Evolutionary conservation across 1,284 basidiomycete species (phyloP).

Genomic region (Ustilago curta): DNA sequence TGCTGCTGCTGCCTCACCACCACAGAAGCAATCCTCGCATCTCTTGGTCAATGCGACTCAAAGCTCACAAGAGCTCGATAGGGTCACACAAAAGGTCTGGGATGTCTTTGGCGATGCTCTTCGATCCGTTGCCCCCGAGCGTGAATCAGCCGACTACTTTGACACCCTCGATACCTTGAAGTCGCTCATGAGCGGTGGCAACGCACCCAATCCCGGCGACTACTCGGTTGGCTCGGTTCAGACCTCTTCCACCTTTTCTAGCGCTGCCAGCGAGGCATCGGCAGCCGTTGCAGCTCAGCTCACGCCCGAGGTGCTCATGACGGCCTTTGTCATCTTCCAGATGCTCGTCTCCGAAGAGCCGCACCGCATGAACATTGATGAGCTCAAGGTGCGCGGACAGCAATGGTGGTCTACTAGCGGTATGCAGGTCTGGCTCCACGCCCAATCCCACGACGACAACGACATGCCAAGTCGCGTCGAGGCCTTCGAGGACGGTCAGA

Average conservation of each 20-base stretch:
- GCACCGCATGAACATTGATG: slow-evolving; percentile 57
- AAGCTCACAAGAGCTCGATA: slow-evolving; percentile 58
- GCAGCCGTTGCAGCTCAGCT: slow-evolving; percentile 33
- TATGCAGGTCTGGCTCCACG: slow-evolving; percentile 44
- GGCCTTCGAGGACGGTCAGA: slow-evolving; percentile 56
- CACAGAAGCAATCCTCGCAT: slow-evolving; percentile 6
- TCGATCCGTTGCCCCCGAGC: slow-evolving; percentile 51
- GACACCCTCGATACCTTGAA: slow-evolving; percentile 56
- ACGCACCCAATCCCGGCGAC: slow-evolving; percentile 30
- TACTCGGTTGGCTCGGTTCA: slow-evolving; percentile 49
- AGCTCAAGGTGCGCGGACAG: slow-evolving; percentile 52
- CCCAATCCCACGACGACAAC: slow-evolving; percentile 25
- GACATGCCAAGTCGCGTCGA: slow-evolving; percentile 31
- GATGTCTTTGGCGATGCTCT: slow-evolving; percentile 60
- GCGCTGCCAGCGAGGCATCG: slow-evolving; percentile 32
- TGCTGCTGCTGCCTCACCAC: not conserved
- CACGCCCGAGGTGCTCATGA: slow-evolving; percentile 52
- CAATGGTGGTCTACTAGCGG: slow-evolving; percentile 58
- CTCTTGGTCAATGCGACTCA: slow-evolving; percentile 25
- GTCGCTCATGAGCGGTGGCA: slow-evolving; percentile 44
- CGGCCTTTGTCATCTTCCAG: slow-evolving; percentile 59
- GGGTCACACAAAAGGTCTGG: slow-evolving; percentile 58
- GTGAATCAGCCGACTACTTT: slow-evolving; percentile 46
- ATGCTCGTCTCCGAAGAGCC: slow-evolving; percentile 52
- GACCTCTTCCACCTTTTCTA: slow-evolving; percentile 34